Evolutionary conservation across 768 basidiomycete species (phyloP).

Genomic region (Galerina marginata): DNA sequence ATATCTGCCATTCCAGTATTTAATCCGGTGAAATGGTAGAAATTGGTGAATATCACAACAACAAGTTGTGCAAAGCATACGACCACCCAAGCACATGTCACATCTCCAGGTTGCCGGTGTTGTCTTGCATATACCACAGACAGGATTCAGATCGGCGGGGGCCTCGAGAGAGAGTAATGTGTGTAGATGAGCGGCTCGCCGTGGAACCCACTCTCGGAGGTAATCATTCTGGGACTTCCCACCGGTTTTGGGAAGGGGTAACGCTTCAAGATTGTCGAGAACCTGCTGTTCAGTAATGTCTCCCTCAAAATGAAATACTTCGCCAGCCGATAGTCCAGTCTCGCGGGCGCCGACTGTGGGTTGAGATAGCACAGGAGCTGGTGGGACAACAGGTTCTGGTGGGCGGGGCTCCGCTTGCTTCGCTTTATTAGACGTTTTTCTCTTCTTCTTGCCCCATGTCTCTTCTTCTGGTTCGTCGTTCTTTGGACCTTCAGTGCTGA

Average conservation of each 20-base stretch:
- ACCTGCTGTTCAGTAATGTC: too few species aligned
- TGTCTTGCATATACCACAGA: neutral
- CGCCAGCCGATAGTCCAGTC: too few species aligned
- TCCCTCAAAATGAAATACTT: too few species aligned
- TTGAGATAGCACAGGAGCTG: too few species aligned
- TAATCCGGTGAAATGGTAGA: constrained; percentile 21
- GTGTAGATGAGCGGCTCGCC: neutral
- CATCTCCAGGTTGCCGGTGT: neutral
- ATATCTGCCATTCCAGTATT: constrained; percentile 25
- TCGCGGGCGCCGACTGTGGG: too few species aligned
- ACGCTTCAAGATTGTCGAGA: neutral
- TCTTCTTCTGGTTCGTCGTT: too few species aligned
- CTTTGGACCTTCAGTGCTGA: too few species aligned
- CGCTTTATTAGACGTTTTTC: too few species aligned
- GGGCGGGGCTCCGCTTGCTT: too few species aligned
- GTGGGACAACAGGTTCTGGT: too few species aligned
- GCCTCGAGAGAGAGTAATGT: neutral
- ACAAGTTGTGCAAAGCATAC: constrained; percentile 5
- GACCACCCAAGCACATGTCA: neutral
- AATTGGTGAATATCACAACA: constrained; percentile 3
- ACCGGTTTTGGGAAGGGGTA: neutral
- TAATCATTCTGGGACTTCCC: neutral
- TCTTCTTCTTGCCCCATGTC: too few species aligned
- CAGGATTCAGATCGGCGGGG: neutral
- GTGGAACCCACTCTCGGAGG: neutral